phyloP scores from a whole-genome alignment of 345 rosid species.

The Rhizophora apiculata region DNA sequence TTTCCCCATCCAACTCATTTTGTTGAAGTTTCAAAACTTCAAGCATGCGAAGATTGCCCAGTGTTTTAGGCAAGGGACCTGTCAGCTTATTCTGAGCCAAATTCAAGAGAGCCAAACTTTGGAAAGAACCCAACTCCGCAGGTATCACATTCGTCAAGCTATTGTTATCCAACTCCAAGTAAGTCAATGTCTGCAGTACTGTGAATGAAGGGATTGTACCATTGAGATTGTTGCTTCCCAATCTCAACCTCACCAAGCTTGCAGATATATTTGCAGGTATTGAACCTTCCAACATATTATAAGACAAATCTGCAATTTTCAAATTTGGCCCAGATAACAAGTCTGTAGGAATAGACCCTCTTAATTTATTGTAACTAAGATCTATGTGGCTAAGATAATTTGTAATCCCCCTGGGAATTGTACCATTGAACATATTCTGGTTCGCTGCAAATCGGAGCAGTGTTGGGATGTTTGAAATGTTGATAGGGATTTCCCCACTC shows the following conservation, averaged over 20 bases:
- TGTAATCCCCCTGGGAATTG: slow-evolving; percentile 53
- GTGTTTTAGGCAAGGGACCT: slow-evolving; percentile 38
- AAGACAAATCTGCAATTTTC: slow-evolving; percentile 52
- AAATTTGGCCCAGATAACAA: slow-evolving; percentile 38
- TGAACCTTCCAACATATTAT: slow-evolving; percentile 40
- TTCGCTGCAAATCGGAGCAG: slow-evolving; percentile 61
- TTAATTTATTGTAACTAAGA: slow-evolving; percentile 54
- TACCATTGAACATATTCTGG: slow-evolving; percentile 41
- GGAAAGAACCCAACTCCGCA: slow-evolving; percentile 36
- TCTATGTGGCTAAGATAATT: slow-evolving; percentile 41
- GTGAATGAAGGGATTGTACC: slow-evolving; percentile 39
- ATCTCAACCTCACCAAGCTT: slow-evolving; percentile 58
- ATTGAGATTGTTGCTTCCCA: slow-evolving; percentile 52
- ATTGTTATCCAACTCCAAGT: slow-evolving; percentile 73
- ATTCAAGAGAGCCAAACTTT: slow-evolving; percentile 48
- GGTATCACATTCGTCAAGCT: slow-evolving; percentile 47
- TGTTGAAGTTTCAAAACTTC: slow-evolving; percentile 55
- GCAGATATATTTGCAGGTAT: slow-evolving; percentile 44
- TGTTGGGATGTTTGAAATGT: slow-evolving; percentile 38
- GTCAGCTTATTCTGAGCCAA: slow-evolving; percentile 50
- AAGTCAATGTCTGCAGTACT: slow-evolving; percentile 33
- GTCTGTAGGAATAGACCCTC: slow-evolving; percentile 45
- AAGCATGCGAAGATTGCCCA: slow-evolving; percentile 43
- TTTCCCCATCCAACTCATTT: slow-evolving; percentile 50
- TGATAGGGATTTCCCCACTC: slow-evolving; percentile 43